phyloP scores from a whole-genome alignment of 345 rosid species.

The Eutrema yunnanense region DNA sequence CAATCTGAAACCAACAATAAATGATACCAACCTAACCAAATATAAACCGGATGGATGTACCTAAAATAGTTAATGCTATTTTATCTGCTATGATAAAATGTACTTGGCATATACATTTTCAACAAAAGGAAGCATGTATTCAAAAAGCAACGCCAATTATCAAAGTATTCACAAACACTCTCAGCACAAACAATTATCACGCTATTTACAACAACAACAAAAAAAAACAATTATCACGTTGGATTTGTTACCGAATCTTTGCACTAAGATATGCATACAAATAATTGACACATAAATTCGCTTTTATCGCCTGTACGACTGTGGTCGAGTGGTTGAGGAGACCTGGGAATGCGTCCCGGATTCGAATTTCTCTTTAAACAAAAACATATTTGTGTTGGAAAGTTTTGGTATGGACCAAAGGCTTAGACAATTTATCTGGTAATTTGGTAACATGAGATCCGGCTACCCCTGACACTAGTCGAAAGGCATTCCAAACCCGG shows the following conservation, averaged over 20 bases:
- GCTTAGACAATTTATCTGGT: too few relatives aligned
- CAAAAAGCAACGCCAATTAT: not conserved
- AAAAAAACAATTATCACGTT: conserved; percentile 16
- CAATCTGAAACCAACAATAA: not conserved
- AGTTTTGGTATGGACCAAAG: too few relatives aligned
- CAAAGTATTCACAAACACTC: not conserved
- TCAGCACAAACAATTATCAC: not conserved
- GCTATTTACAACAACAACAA: too few relatives aligned
- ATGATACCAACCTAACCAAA: not conserved
- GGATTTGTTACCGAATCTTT: not conserved
- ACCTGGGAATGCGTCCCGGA: too few relatives aligned
- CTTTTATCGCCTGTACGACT: not conserved
- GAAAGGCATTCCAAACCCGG: too few relatives aligned
- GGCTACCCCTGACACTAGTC: too few relatives aligned
- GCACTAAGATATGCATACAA: conserved; percentile 3
- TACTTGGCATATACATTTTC: not conserved
- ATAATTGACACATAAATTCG: not conserved
- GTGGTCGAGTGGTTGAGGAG: too few relatives aligned
- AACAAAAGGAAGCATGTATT: not conserved
- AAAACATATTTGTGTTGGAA: too few relatives aligned
- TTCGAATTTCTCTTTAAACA: too few relatives aligned
- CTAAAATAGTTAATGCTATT: not conserved
- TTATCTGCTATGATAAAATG: not conserved
- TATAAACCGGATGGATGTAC: not conserved
- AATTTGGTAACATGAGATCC: too few relatives aligned